A percentile compares a stretch with the other conserved stretches of the same genome.
Evolutionary conservation across 768 basidiomycete species (phyloP).

Genomic region (Suillus occidentalis): DNA sequence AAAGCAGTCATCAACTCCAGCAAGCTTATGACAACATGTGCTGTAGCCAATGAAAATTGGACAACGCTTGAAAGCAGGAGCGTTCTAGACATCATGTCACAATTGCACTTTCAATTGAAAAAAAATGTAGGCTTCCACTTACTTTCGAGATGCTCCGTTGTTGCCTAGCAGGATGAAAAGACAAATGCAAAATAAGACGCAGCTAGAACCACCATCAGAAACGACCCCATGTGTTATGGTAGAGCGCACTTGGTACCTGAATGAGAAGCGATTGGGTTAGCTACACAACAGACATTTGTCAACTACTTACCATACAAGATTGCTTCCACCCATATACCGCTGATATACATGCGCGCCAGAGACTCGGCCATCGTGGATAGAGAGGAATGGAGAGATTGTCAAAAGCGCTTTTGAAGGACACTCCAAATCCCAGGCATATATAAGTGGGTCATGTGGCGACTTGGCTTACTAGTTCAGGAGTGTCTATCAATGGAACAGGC

Average conservation of each 20-base stretch:
- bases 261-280: background rate
- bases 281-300: background rate
- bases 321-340: slow-evolving; percentile 9
- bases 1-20: slow-evolving; percentile 12
- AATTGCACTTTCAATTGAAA: background rate
- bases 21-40: slow-evolving; percentile 12
- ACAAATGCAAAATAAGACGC: slow-evolving; percentile 6
- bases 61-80: slow-evolving; percentile 16
- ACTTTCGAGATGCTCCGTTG: slow-evolving; percentile 1
- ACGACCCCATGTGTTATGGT: background rate
- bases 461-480: background rate
- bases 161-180: slow-evolving; percentile 1
- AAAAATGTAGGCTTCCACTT: background rate
- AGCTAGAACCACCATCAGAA: slow-evolving; percentile 1
- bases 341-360: slow-evolving; percentile 10
- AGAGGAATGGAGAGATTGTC: background rate
- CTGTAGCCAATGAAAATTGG: slow-evolving; percentile 19
- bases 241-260: background rate
- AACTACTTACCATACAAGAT: slow-evolving; percentile 21
- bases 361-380: slow-evolving; percentile 10
- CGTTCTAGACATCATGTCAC: background rate
- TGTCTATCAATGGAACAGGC: background rate
- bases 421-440: background rate
- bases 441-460: background rate
- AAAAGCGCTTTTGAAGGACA: background rate